These are phyloP conservation scores for Hymenotorrendiella dingleyae DNA, from an alignment of 2,329 filamentous ascomycete species.

Conservation along the genomic window DNA sequence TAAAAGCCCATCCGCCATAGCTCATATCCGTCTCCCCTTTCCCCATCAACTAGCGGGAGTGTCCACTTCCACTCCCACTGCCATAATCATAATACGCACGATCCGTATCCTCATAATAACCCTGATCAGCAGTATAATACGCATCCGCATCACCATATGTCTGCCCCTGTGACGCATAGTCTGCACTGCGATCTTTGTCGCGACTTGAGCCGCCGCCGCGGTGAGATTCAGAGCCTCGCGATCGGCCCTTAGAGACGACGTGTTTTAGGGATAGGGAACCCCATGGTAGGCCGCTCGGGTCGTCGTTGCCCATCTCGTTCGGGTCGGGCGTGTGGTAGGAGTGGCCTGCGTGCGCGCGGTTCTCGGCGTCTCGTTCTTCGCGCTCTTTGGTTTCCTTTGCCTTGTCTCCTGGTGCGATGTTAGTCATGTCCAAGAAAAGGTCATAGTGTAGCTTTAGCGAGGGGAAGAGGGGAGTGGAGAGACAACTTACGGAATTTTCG, in stretches of 20 bases:
- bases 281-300: constrained; percentile 65
- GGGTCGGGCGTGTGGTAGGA: constrained; percentile 57
- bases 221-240: constrained; percentile 38
- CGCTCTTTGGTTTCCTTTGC: constrained; percentile 62
- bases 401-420: constrained; percentile 54
- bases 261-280: constrained; percentile 59
- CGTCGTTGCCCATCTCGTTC: constrained; percentile 46
- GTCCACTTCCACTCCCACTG: constrained; percentile 25
- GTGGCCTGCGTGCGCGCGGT: constrained; percentile 57
- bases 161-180: constrained; percentile 16
- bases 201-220: constrained; percentile 28
- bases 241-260: constrained; percentile 39
- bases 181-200: constrained; percentile 18
- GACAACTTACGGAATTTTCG: constrained; percentile 63
- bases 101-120: constrained; percentile 10
- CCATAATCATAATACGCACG: constrained; percentile 28
- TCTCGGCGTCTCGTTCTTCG: constrained; percentile 55
- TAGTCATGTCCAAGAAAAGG: constrained; percentile 2
- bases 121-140: constrained; percentile 14
- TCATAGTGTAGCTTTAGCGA: no score
- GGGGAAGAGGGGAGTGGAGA: no score
- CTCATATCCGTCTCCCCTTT: no score
- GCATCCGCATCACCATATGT: constrained; percentile 21
- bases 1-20: no score
- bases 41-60: constrained; percentile 22